Evolutionary conservation across 1,284 basidiomycete genomes (phyloP), one percentile per base, ranked within the genome.

Genomic region (Cutaneotrichosporon cyanovorans): DNA sequence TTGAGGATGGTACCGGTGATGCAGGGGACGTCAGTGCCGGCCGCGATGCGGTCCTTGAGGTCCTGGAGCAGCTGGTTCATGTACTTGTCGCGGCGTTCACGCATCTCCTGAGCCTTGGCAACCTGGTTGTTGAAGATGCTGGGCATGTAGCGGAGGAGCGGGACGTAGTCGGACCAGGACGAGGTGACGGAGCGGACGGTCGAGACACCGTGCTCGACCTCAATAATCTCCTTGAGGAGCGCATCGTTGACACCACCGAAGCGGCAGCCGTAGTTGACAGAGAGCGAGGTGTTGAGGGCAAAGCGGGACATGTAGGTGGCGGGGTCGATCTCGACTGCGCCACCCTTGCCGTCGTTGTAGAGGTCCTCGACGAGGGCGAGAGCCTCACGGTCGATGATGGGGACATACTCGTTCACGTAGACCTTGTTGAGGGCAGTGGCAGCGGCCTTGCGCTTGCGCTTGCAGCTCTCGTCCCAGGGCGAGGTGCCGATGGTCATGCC

Each of bases 391-490:
- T 54, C 52, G 14, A 54, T 48, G 37, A 54, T 54, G 31, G 52
- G 52, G 1, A 54, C 42, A 39, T 54, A 54, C 12, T 39, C 9
- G 39, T 54, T 41, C 12, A 54, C 52, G 42, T 39, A 33, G 28
- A 25, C 36, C 39, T 37, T 41, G 52, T 54, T 54, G 15, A 54
- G 48, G 0, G 52, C 52, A 12, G 52, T 54, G 31, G 52, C 52
- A 10, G 48, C 52, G 4, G 52, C 52, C 33, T 42, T 42, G 28
- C 52, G 48, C 45, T 50, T 50, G 52, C 52, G 52, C 48, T 50
- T 50, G 48, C 52, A 54, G 34, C 38, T 42, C 37, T 54, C 52
- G 45, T 54, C 52, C 52, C 52, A 54, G 1, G 52, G 52, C 21
- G 52, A 54, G 4, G 48, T 50, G 19, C 52, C 52, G 40, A 54